Evolutionary conservation across 2,329 filamentous ascomycete genomes (phyloP).

Genomic region (Apiospora malaysiana): DNA sequence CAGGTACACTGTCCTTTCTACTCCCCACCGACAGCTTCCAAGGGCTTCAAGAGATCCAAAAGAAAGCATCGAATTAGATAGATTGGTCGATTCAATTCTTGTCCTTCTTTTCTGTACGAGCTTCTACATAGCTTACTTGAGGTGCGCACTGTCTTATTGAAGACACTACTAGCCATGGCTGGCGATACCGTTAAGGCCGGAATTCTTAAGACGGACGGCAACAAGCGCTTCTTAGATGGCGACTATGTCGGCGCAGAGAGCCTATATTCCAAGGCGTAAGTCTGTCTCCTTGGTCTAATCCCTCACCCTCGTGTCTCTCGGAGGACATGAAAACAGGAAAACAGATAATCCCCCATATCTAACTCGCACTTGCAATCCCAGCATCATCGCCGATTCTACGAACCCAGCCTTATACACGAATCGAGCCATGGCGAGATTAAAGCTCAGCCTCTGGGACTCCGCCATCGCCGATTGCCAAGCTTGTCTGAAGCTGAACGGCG

Average conservation of each 20-base stretch:
- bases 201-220: conserved; percentile 40
- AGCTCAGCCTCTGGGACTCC: conserved; percentile 73
- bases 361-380: conserved; percentile 38
- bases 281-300: conserved; percentile 25
- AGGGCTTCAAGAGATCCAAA: too few species aligned
- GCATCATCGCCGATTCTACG: conserved; percentile 77
- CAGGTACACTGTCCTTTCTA: too few species aligned
- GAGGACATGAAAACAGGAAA: too few species aligned
- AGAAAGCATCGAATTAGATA: too few species aligned
- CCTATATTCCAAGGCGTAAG: conserved; percentile 67
- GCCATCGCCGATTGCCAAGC: conserved; percentile 79
- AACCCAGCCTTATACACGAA: conserved; percentile 89
- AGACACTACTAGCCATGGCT: not conserved
- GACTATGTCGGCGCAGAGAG: conserved; percentile 58
- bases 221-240: conserved; percentile 56
- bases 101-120: too few species aligned
- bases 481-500: conserved; percentile 71
- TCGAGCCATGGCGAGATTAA: conserved; percentile 81
- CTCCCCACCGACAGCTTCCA: too few species aligned
- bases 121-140: too few species aligned
- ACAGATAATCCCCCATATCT: not conserved
- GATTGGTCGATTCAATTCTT: too few species aligned
- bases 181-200: conserved; percentile 22
- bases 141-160: too few species aligned
- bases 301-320: not conserved